A percentile compares a stretch with the other conserved stretches of the same genome.
These are phyloP conservation scores for Colletotrichum plurivorum DNA, from an alignment of 2,329 filamentous ascomycete genomes.

Conservation along the genomic window DNA sequence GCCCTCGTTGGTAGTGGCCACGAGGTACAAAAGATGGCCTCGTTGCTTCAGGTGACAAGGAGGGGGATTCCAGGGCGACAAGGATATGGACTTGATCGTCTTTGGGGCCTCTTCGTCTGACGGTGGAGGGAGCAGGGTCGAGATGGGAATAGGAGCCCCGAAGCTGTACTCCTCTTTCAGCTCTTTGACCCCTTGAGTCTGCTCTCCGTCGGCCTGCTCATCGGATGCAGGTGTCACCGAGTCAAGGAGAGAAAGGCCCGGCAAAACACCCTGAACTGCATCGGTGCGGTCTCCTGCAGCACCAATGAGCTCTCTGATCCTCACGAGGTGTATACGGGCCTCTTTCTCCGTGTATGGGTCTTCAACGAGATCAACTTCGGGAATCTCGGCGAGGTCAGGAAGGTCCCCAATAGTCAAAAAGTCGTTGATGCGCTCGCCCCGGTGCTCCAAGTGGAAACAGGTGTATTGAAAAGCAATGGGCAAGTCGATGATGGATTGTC, in stretches of 20 bases:
- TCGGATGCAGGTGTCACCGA: conserved; percentile 69
- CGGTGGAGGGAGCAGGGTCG: conserved; percentile 78
- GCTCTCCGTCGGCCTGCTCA: conserved; percentile 59
- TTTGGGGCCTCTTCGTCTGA: conserved; percentile 79
- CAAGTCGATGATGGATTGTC: conserved; percentile 95
- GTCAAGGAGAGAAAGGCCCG: conserved; percentile 90
- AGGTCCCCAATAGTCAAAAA: conserved; percentile 94
- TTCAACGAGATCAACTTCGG: conserved; percentile 86
- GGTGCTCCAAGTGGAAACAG: conserved; percentile 97
- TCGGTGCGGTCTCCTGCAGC: conserved; percentile 92
- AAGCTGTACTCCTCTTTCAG: conserved; percentile 82
- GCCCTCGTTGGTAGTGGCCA: conserved; percentile 91
- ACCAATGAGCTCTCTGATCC: conserved; percentile 92
- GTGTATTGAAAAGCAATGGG: conserved; percentile 96
- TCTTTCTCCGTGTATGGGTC: conserved; percentile 99
- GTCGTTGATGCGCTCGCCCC: conserved; percentile 92
- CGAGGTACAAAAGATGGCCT: conserved; percentile 92
- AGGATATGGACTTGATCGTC: conserved; percentile 88
- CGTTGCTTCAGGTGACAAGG: conserved; percentile 92
- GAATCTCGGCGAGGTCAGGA: conserved; percentile 80
- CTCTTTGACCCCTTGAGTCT: conserved; percentile 47
- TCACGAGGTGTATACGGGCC: conserved; percentile 92
- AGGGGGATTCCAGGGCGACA: conserved; percentile 97
- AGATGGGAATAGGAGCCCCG: conserved; percentile 75
- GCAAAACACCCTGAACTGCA: conserved; percentile 85